Base-by-base conservation (phyloP, 2,329 filamentous ascomycete genomes). In the Purpureocillium lavendulum region DNA sequence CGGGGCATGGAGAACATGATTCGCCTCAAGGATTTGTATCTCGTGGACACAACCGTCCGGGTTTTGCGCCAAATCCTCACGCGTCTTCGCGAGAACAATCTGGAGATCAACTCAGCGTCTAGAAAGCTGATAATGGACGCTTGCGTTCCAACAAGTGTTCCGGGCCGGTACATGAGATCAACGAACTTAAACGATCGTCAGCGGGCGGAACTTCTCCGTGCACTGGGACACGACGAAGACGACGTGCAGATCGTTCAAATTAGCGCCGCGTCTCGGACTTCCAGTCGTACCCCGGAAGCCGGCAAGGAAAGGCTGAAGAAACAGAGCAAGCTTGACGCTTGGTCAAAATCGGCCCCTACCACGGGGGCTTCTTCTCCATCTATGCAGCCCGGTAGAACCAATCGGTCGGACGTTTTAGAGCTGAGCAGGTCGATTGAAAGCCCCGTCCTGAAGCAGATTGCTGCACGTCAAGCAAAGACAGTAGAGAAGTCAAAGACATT, bases 1-100 rank as follows among this genome's bases (percentile, higher is more conserved):
- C 75, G 83, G 57, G 79, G 79, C 13, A 82, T 95, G 62, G 82
- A 84, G 30, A 87, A 84, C 56, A 95, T 94, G 87, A 75, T 98
- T 40, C 80, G 92, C 41, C 72, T 98, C 4, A 84, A 90, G 46
- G 92, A 98, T 58, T 74, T 80, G 40, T 96, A 88, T 61, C 74
- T 98, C 7, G 82, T 92, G 29, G 80, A 75, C 43, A 87, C 87
- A 30, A 82, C 90, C 12, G 87, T 94, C 36, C 81, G 80, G 21
- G 75, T 97, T 21, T 77, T 96, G 26, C 79, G 81, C 50, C 94
- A 94, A 58, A 80, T 98, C 42, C 73, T 98, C 29, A 76, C 77
- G 12, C 82, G 87, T 16, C 69, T 98, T n/a, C 79, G 81, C 31
- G 82, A 89, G 48, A 82, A 86, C 36, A 73, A 77, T 39, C 79